Conservation (phyloP, 1,284 basidiomycete genomes). For the Omphalotus olearius region DNA sequence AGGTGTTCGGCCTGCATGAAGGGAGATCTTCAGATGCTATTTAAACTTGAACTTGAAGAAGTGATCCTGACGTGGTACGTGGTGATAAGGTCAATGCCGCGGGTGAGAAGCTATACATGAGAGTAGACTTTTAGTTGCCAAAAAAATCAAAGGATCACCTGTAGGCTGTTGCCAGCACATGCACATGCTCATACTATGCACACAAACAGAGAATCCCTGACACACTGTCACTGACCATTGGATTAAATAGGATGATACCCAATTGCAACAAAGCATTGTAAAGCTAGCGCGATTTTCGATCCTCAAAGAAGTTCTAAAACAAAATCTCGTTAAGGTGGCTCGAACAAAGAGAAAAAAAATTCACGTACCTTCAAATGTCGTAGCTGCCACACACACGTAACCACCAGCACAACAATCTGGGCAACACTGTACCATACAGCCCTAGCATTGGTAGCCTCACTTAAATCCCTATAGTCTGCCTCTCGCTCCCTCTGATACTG, state of each 20-base stretch:
- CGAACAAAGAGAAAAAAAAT: constrained; percentile 4
- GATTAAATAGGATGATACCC: too few species aligned
- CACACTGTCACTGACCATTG: too few species aligned
- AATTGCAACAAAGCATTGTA: too few species aligned
- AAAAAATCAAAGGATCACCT: too few species aligned
- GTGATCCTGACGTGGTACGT: too few species aligned
- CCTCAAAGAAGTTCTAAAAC: constrained; percentile 80
- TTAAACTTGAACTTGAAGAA: too few species aligned
- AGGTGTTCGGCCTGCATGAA: constrained; percentile 20
- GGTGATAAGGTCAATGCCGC: too few species aligned
- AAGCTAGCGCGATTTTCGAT: constrained; percentile 72
- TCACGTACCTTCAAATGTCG: constrained; percentile 79
- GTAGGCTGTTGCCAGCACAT: too few species aligned
- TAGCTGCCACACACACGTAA: constrained; percentile 91
- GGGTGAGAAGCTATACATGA: too few species aligned
- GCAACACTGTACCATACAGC: constrained; percentile 92
- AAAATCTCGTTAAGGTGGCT: not conserved
- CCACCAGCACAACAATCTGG: constrained; percentile 84
- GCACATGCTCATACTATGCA: too few species aligned
- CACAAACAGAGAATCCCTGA: too few species aligned
- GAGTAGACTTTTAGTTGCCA: too few species aligned
- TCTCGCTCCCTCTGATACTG: constrained; percentile 97
- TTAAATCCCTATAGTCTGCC: constrained; percentile 85
- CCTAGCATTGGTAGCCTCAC: constrained; percentile 83
- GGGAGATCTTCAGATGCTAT: not conserved